Evolutionary conservation across 306 rosid genomes (phyloP), one percentile per base, ranked within the genome.

Genomic region (Nissolia schottii): DNA sequence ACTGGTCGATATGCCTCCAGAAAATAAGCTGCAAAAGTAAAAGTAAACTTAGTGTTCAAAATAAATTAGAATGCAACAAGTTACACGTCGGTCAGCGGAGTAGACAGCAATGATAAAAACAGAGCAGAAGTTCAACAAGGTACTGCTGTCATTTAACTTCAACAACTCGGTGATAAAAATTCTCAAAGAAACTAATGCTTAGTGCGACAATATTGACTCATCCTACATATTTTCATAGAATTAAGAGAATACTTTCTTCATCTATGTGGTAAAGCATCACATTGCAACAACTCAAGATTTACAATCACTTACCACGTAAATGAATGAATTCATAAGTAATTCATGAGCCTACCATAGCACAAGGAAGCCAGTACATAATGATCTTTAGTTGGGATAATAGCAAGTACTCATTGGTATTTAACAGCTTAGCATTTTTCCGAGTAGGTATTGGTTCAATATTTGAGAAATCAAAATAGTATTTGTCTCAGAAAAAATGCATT

Each of bases 1-100:
- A 89, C 89, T 0, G 98, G 98, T 5, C 97, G 87, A 80, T 91
- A 94, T 50, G 96, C 95, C 85, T 94, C 95, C 65, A 94, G 67
- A 79, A 94, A 94, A 84, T 94, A 94, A 59, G 98, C 98, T 93
- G 90, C 74, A 81, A 68, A 65, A 67, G 50, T 35, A 74, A 68
- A 67, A 54, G 6, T 19, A 56, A 25, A 62, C 24, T 64, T 41
- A 75, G 77, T 0, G 76, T 63, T 57, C 31, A 73, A 29, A 35
- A 45, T 27, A 22, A 5, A 71, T 18, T 9, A 41, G 15, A 81
- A 73, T 3, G 6, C 13, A 18, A 38, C 70, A 46, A 23, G 19
- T 45, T 15, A 71, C 5, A 22, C 12, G 56, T 1, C 32, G 23
- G 2, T 51, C 8, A 54, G 53, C 0, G 11, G 16, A 67, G 12